A percentile compares a stretch with the other conserved stretches of the same genome.
These are phyloP conservation scores for Gossypium laxum DNA, from an alignment of 441 rosid species.

Conservation along the genomic window DNA sequence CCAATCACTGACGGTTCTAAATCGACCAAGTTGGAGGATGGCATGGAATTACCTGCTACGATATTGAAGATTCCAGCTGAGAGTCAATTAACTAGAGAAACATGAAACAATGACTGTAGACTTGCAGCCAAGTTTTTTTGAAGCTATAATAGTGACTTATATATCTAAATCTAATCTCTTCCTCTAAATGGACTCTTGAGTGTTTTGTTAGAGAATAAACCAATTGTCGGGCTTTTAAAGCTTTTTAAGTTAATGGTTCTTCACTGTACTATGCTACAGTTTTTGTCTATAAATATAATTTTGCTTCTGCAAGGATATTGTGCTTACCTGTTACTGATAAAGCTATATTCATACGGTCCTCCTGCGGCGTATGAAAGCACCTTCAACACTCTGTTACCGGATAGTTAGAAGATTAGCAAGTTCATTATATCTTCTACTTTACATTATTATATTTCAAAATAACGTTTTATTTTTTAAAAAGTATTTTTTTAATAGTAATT, in stretches of 20 bases:
- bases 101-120: neutral
- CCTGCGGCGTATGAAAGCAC: neutral
- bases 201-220: neutral
- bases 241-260: neutral
- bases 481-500: no score
- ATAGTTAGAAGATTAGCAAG: no score
- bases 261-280: neutral
- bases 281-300: neutral
- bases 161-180: neutral
- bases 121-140: neutral
- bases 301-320: neutral
- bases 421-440: no score
- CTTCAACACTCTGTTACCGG: no score
- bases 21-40: constrained; percentile 14
- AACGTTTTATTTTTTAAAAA: no score
- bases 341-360: neutral
- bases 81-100: neutral
- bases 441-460: no score
- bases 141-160: neutral
- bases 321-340: neutral
- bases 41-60: neutral
- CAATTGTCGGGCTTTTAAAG: neutral
- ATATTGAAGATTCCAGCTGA: neutral
- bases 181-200: neutral
- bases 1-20: constrained; percentile 34